Base-by-base conservation (phyloP, 225 moss, liverwort and hornwort genomes). In the Lunularia cruciata region DNA sequence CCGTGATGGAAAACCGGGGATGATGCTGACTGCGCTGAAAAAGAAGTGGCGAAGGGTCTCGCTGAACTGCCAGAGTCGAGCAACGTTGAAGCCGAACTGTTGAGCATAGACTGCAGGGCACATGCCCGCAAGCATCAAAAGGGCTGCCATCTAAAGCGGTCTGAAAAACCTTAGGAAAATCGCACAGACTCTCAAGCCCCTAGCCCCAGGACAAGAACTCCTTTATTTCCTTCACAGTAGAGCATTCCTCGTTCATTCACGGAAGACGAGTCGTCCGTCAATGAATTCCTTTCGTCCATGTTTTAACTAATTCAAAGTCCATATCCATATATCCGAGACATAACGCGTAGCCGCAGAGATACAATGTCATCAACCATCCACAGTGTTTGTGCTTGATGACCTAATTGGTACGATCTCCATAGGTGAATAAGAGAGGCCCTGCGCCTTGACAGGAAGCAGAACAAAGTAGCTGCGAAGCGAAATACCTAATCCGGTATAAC, bases 11-110 rank as follows among this genome's bases (percentile, higher is more conserved):
- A 88, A 75, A 88, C 85, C 11, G 95, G 95, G 62, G 92, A 83
- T 69, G 89, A 71, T 47, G 89, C 92, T 60, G 92, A 87, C 71
- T 95, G 90, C 59, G 85, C 86, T 81, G 78, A 72, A 73, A 92
- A 95, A 27, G 88, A 84, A 19, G 91, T 81, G 65, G 89, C 91
- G 71, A 95, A 95, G 28, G 95, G 85, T 80, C 95, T 79, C n/a
- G 85, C 95, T 47, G 89, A 80, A 66, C 83, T 90, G 67, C 92
- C 95, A 60, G 95, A 88, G 86, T 92, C 92, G 70, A 92, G 92
- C 59, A 95, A 75, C 47, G 89, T 86, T 79, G 92, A 88, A 48
- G 84, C 81, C 65, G 95, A 90, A 69, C 83, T 92, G 84, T 90
- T 95, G 77, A 95, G 90, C 91, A 95, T 90, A 78, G 94, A 85